Conservation (phyloP, 2,329 filamentous ascomycete genomes). For the Cyphellophora europaea region DNA sequence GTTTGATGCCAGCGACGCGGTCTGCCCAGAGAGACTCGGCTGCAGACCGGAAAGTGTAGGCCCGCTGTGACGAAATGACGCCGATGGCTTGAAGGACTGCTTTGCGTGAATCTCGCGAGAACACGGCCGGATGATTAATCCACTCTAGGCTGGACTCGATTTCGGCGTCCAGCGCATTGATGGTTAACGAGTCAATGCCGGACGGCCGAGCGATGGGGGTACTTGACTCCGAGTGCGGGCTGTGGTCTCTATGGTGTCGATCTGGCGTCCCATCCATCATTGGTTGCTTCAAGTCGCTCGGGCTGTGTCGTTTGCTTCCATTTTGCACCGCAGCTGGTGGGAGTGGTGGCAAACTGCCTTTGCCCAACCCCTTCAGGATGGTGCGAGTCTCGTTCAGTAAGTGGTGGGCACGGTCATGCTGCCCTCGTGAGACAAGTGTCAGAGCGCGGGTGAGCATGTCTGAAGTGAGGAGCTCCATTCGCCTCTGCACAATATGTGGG, state of each 20-base stretch:
- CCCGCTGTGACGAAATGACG: conserved; percentile 88
- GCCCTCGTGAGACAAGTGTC: conserved; percentile 79
- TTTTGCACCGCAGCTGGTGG: conserved; percentile 49
- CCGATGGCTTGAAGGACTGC: conserved; percentile 93
- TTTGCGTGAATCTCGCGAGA: conserved; percentile 87
- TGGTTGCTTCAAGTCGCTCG: conserved; percentile 22
- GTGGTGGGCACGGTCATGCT: conserved; percentile 89
- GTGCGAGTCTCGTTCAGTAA: conserved; percentile 86
- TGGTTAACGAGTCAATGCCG: conserved; percentile 75
- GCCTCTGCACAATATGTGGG: conserved; percentile 85
- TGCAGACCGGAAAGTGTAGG: conserved; percentile 84
- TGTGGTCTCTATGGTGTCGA: conserved; percentile 24
- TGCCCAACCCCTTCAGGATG: conserved; percentile 90
- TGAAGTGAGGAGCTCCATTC: conserved; percentile 95
- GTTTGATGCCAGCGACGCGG: conserved; percentile 70
- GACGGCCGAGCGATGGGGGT: conserved; percentile 25
- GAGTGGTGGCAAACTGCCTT: conserved; percentile 85
- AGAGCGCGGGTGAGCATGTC: conserved; percentile 94
- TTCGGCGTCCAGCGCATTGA: conserved; percentile 81
- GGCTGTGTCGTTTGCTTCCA: conserved; percentile 28
- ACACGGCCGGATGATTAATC: conserved; percentile 95
- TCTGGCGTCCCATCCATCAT: conserved; percentile 27
- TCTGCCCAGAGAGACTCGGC: conserved; percentile 84
- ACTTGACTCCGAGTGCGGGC: conserved; percentile 31
- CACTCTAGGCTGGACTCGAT: conserved; percentile 86